These are phyloP conservation scores for Leishmania amazonensis DNA, from an alignment of 208 protist species.

Conservation along the genomic window DNA sequence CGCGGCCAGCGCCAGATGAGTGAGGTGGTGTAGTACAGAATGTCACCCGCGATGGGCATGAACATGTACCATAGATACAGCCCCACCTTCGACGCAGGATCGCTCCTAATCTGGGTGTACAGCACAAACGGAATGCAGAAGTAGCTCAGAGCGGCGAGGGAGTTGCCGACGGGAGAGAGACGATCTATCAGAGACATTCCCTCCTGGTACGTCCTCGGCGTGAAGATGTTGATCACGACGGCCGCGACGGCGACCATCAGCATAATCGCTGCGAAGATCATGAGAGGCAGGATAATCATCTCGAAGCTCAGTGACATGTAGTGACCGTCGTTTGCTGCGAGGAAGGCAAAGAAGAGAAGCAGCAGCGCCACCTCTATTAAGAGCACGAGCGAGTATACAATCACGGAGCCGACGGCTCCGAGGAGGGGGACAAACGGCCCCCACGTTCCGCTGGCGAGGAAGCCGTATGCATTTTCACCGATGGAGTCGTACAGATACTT, in stretches of 20 bases:
- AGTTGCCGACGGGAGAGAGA: constrained; percentile 79
- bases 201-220: constrained; percentile 50
- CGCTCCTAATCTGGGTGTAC: constrained; percentile 32
- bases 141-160: constrained; percentile 63
- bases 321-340: constrained; percentile 51
- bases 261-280: constrained; percentile 54
- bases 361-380: constrained; percentile 57
- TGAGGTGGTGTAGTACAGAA: constrained; percentile 83
- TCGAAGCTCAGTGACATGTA: constrained; percentile 48
- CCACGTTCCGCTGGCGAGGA: constrained; percentile 86
- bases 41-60: constrained; percentile 74
- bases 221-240: constrained; percentile 56
- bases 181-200: constrained; percentile 64
- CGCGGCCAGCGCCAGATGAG: constrained; percentile 87
- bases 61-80: constrained; percentile 62
- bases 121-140: constrained; percentile 68
- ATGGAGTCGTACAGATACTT: constrained; percentile 84
- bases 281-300: constrained; percentile 52
- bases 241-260: constrained; percentile 52
- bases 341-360: constrained; percentile 72
- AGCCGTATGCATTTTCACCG: constrained; percentile 83
- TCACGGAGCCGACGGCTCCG: constrained; percentile 50
- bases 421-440: constrained; percentile 73
- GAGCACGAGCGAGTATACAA: constrained; percentile 69
- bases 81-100: constrained; percentile 29